Evolutionary conservation across 2,329 filamentous ascomycete genomes (phyloP), one percentile per base, ranked within the genome.

Genomic region (Arthroderma sp.): DNA sequence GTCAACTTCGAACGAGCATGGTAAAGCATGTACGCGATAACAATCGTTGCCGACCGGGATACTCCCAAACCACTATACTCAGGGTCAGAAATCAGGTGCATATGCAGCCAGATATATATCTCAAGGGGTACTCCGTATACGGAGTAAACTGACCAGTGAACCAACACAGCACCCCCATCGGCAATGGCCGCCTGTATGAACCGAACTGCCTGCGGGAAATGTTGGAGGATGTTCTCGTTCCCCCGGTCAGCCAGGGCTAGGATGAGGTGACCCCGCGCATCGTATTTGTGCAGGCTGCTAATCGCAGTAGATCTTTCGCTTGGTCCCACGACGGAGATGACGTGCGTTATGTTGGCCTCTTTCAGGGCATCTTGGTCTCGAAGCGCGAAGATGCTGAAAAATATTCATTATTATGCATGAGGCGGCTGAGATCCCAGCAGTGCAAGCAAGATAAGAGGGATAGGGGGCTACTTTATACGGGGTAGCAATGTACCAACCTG

Each of bases 191-290:
- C 75, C 64, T 91, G 82, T 63, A 97, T 95, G 71, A 95, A 98
- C 52, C 77, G 79, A 64, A 91, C 87, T 58, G 86, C 86, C 56
- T 77, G 77, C 6, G 89, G 82, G 60, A 97, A 85, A 70, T 94
- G 84, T 60, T 86, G 81, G 15, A 97, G 75, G 55, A 97, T 73
- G 70, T 97, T 88, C 64, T 90, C 85, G 66, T 95, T 88, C 21
- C 91, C 88, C 55, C 90, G 82, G 74, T 97, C 93, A 70, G 96
- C 87, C 47, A 95, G 82, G 63, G 94, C 86, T n/a, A 54, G 33
- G 52, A 38, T 17, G 19, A 38, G 52, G 28, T 54, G 52, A 15
- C 21, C 37, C 25, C 8, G 37, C 38, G 33, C n/a, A 31, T 56
- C 54, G 39, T 41, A 33, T 17, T 15, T 33, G 9, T 51, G 25